Percentiles rank a stretch among this genome's conserved stretches.
Evolutionary conservation across 495 filamentous ascomycete species (phyloP).

Genomic region (Apodospora peruviana): DNA sequence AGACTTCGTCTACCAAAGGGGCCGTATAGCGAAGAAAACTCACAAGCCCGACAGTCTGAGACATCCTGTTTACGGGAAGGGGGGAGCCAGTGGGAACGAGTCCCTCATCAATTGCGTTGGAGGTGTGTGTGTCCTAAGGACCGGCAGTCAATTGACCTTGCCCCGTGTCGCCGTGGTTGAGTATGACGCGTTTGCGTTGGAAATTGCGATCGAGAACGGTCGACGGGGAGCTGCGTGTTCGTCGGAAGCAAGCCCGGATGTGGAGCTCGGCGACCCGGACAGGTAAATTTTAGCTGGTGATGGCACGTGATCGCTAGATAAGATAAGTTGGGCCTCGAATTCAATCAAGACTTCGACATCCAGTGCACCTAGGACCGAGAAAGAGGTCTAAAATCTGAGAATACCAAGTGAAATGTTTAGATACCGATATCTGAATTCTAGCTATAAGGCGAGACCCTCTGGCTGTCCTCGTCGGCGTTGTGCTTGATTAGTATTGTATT

Average conservation of each 20-base stretch:
- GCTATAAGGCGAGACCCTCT: too few relatives aligned
- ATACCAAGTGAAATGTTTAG: too few relatives aligned
- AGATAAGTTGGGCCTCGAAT: background rate
- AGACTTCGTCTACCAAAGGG: too few relatives aligned
- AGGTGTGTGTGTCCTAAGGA: background rate
- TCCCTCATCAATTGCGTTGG: slow-evolving; percentile 12
- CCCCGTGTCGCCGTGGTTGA: background rate
- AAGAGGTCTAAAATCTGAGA: too few relatives aligned
- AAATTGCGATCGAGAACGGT: background rate
- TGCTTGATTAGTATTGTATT: too few relatives aligned
- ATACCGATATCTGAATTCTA: too few relatives aligned
- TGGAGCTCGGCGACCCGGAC: background rate
- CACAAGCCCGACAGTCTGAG: slow-evolving; percentile 64
- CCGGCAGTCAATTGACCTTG: background rate
- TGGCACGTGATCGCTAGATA: background rate
- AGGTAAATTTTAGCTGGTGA: background rate
- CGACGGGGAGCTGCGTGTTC: background rate
- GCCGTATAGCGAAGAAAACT: too few relatives aligned
- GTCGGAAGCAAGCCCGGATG: background rate
- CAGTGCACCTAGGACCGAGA: slow-evolving; percentile 6
- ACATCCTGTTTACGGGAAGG: slow-evolving; percentile 45
- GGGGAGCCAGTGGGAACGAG: slow-evolving; percentile 11
- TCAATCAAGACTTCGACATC: background rate
- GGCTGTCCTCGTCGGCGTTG: too few relatives aligned
- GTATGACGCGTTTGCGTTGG: background rate